These are phyloP conservation scores for Citrullus colocynthis DNA, from an alignment of 306 rosid genomes.

Conservation along the genomic window DNA sequence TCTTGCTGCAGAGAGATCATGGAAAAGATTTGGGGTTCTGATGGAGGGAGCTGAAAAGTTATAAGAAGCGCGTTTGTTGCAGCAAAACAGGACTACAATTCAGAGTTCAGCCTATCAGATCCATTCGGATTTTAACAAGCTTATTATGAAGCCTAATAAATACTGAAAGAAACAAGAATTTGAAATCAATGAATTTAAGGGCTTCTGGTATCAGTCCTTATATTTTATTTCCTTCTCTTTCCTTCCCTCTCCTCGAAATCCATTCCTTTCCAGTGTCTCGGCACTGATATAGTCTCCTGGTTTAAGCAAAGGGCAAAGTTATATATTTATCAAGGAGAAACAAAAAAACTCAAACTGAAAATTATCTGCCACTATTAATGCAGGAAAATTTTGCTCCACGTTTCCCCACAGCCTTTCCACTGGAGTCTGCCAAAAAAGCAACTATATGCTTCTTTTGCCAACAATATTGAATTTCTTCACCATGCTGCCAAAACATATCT, in stretches of 20 bases:
- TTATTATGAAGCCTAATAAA: not conserved
- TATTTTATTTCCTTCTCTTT: not conserved
- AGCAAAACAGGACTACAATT: not conserved
- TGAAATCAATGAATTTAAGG: not conserved
- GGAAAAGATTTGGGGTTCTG: not conserved
- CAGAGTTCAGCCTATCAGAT: not conserved
- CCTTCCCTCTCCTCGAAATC: not conserved
- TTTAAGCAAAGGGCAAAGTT: not conserved
- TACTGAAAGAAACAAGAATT: not conserved
- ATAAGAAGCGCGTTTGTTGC: not conserved
- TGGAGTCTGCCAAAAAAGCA: not conserved
- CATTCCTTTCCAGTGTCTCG: not conserved
- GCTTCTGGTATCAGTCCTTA: not conserved
- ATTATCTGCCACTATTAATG: not conserved
- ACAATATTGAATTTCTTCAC: not conserved
- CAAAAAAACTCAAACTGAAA: not conserved
- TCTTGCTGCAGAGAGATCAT: not conserved
- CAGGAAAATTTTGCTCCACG: not conserved
- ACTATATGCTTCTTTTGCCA: not conserved
- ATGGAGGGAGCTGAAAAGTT: not conserved
- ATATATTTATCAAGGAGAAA: not conserved
- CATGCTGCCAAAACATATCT: not conserved
- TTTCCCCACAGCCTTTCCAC: not conserved
- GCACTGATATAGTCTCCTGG: not conserved
- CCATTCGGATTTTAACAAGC: not conserved